Base-by-base conservation (phyloP, 2,329 filamentous ascomycete species). In the Trichoderma hamatum region DNA sequence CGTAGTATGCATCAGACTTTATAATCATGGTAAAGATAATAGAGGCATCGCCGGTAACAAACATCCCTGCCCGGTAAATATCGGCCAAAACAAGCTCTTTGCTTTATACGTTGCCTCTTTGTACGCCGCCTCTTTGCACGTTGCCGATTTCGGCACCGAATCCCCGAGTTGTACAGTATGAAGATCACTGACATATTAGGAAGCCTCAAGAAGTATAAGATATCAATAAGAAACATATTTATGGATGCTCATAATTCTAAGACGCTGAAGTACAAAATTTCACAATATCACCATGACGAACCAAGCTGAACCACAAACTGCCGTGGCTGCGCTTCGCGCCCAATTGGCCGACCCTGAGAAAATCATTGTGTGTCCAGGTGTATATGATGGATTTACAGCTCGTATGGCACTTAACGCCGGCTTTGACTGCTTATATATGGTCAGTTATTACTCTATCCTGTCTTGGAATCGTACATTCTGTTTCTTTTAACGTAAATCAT, bases 401-500 rank as follows among this genome's bases (percentile, higher is more conserved):
- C 82, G 89, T 1, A 85, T 92, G 68, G 88, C 89, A 1, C 81
- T 90, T 26, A 80, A 83, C 52, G 81, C 86, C n/a, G 89, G 88
- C 5, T 90, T 90, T 70, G 85, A 90, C 58, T 85, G 83, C 68
- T 76, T 91, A 49, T 92, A 92, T 80, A 91, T 92, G 89, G 88
- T 89, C 78, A 55, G 81, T 70, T 9, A 19, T 11, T 4, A n/a
- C 3, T n/a, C 30, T 5, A 3, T 32, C 11, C n/a, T 14, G 14
- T 46, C 9, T 3, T n/a, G 7, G 21, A 14, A 26, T 26, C 9
- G 7, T 19, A 7, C 5, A 52, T 6, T 26, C 21, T 24, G 5
- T 19, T 30, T 13, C n/a, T 54, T 24, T 16, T 10, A 11, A 11
- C 3, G 2, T 16, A 19, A 28, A 16, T 16, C 24, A 14, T 30